Evolutionary conservation across 2,329 filamentous ascomycete genomes (phyloP), one percentile per base, ranked within the genome.

Genomic region (Falciphora oryzae): DNA sequence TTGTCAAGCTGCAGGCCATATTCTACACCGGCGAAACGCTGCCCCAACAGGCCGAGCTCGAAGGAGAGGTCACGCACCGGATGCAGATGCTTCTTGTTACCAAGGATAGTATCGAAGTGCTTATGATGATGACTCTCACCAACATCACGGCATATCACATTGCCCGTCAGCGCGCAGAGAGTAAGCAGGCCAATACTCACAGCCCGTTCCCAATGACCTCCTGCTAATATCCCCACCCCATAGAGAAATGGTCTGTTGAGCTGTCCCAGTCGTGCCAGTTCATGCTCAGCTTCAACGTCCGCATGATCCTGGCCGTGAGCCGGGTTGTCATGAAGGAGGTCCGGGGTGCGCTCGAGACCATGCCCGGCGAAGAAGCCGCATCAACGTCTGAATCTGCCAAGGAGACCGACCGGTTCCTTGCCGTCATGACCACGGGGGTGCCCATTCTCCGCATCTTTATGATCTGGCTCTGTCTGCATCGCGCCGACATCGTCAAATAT

Each of bases 61-160:
- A 97, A 75, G 87, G 87, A 65, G 92, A 97, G 74, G 90, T 98
- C 16, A 81, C 97, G 66, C 88, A 89, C 70, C 89, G 93, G 62
- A 79, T 97, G 53, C 84, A 88, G 61, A 84, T 90, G 69, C 86
- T 91, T 35, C 79, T 95, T 32, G 92, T 90, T 73, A 85, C 88
- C 67, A 83, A 87, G 13, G 83, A 85, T 1, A 81, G 89, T 61
- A 85, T 88, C 59, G 82, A 82, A 16, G 83, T 86, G 16, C 75
- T 97, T 32, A 84, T 91, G 67, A 95, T 93, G 73, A 89, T 97
- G 75, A 85, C 91, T 7, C 79, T 97, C 59, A 87, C 94, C 69
- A 98, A 96, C 71, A 90, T 98, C 67, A 88, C 92, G 7, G 92
- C 93, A 8, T 92, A 95, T 74, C 85, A 89, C 68, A 83, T 91